Base-by-base conservation (phyloP, 2,329 filamentous ascomycete species). In the Colletotrichum sp. region DNA sequence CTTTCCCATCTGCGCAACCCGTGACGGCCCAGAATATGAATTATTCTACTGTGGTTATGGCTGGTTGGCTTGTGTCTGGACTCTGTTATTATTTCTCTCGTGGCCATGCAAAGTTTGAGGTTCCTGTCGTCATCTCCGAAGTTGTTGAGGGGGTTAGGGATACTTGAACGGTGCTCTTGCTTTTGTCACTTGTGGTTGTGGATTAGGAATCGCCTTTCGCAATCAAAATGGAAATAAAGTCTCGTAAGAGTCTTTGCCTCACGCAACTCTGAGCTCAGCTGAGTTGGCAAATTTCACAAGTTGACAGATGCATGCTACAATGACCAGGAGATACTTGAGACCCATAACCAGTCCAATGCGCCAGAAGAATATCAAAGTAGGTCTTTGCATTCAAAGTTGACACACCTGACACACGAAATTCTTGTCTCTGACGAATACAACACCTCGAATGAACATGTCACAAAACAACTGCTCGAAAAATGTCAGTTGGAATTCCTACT, bases 11-110 rank as follows among this genome's bases (percentile, higher is more conserved):
- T 1, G 71, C 79, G 0, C 80, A 85, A 77, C 88, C 86, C 0
- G 84, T 87, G 0, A 85, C 84, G 1, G 69, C 83, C 0, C 81
- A 85, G 34, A 87, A 84, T 10, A 89, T 89, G 86, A 89, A 89
- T 34, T 89, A 89, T 76, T 83, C 83, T 1, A 82, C 82, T n/a
- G 85, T 87, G 0, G 86, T 89, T 1, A 79, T 88, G 78, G 81
- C 81, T 4, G 86, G 83, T 0, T 88, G 85, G 85, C 64, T 84
- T 3, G 32, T 81, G 1, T 79, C 84, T 59, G 85, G 85, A 0
- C 79, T 79, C 0, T 44, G 80, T 3, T 87, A 85, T 52, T 88
- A 85, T 44, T 70, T 73, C 2, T 34, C 74, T 0, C 34, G 57
- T 6, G 82, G 81, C 2, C 78, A 70, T 12, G 30, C 76, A 3